Evolutionary conservation across 164 flowering plant genomes (phyloP).

Genomic region (Magnolia sinica): DNA sequence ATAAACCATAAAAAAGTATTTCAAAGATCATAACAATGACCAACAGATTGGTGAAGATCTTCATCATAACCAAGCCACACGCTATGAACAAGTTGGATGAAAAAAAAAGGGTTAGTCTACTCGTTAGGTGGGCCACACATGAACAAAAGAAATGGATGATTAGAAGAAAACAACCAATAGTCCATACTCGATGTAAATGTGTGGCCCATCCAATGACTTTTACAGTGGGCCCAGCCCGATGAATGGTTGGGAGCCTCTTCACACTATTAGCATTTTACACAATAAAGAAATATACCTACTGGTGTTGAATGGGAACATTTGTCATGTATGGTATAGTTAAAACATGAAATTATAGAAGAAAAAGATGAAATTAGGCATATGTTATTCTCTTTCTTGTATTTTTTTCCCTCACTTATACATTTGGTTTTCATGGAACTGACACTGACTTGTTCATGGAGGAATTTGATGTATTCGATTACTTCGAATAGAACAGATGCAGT

Average conservation of each 20-base stretch:
- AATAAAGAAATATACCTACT: background rate
- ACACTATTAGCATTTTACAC: background rate
- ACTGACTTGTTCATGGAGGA: constrained; percentile 72
- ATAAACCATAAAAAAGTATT: too few species aligned
- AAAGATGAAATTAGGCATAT: background rate
- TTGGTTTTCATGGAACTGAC: constrained; percentile 25
- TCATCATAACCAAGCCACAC: too few species aligned
- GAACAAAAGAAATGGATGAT: background rate
- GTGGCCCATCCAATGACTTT: background rate
- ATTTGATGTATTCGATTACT: constrained; percentile 72
- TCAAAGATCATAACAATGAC: too few species aligned
- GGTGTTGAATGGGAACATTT: background rate
- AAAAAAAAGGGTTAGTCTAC: background rate
- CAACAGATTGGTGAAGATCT: too few species aligned
- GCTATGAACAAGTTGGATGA: background rate
- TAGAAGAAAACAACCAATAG: background rate
- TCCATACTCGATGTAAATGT: background rate
- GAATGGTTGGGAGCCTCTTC: background rate
- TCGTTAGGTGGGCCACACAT: background rate
- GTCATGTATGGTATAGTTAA: constrained; percentile 1
- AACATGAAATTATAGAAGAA: background rate
- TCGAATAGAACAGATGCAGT: constrained; percentile 73
- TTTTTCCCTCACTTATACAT: background rate
- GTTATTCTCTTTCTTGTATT: background rate
- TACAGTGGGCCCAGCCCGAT: background rate